Evolutionary conservation across 805 yeast species (phyloP), one percentile per base, ranked within the genome.

Genomic region (Kodamaea neixiangensis): DNA sequence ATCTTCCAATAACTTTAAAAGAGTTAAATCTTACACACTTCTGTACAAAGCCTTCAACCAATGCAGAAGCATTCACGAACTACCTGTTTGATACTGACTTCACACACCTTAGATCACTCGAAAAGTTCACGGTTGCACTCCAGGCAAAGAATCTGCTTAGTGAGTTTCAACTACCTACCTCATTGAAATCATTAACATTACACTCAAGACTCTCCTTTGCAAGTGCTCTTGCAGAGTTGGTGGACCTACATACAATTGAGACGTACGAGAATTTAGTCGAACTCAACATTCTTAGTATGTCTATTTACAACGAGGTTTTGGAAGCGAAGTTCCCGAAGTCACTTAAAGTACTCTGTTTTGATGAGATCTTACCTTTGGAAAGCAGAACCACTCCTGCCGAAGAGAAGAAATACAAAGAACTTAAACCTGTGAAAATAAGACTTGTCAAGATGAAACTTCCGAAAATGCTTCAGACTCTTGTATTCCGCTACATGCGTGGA

Each of bases 401-500:
- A 5, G 45, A 22, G 34, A 42, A 15, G 19, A 17, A 2, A 11
- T 5, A 15, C n/a, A 20, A 37, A 9, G 41, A 11, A 5, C 5
- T 25, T 5, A 7, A 37, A 17, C 13, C 41, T 3, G 21, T 6
- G 41, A 15, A 17, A 6, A 42, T 42, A 17, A 22, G 45, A 15
- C 19, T 42, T n/a, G 34, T 21, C 13, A 22, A 42, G 13, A 21
- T 42, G 45, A 25, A 22, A 29, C 19, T 42, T 3, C 45, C 45
- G 11, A 11, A 14, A 14, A 14, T n/a, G 5, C 45, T 42, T n/a
- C 35, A n/a, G 18, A 13, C 21, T 3, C 45, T 42, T 21, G 15
- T 21, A n/a, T 22, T 42, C 20, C 25, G 45, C 13, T 42, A 42
- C 35, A 42, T 42, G 45, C 31, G 45, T 15, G 45, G 45, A 2